A percentile compares a stretch with the other conserved stretches of the same genome.
Conservation (phyloP, 371 early-diverging fungal genomes). For the Mucor lusitanicus region DNA sequence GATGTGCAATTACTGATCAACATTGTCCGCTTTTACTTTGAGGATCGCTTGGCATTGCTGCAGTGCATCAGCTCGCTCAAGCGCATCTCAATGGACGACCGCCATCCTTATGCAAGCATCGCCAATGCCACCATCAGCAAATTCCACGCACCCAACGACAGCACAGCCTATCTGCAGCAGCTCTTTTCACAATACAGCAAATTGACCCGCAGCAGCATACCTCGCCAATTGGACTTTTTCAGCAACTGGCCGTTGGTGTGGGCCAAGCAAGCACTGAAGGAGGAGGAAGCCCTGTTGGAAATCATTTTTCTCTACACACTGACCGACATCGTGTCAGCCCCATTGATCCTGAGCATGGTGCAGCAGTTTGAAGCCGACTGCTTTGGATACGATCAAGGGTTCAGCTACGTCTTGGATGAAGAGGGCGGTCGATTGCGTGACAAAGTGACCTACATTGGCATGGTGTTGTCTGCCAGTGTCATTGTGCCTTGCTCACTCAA, state of each 20-base stretch:
- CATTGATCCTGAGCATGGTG: slow-evolving; percentile 22
- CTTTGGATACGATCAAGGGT: slow-evolving; percentile 37
- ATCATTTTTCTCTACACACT: slow-evolving; percentile 33
- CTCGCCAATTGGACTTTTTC: slow-evolving; percentile 11
- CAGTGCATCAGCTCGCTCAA: slow-evolving; percentile 40
- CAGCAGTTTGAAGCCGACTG: slow-evolving; percentile 45
- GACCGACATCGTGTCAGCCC: slow-evolving; percentile 15
- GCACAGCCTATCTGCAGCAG: slow-evolving; percentile 23
- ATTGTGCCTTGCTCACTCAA: slow-evolving; percentile 9
- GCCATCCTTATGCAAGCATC: slow-evolving; percentile 32
- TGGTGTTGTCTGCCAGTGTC: slow-evolving; percentile 21
- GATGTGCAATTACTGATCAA: slow-evolving; percentile 19
- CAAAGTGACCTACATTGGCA: slow-evolving; percentile 25
- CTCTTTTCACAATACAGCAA: slow-evolving; percentile 32
- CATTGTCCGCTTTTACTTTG: slow-evolving; percentile 32
- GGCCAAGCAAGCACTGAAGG: slow-evolving; percentile 45
- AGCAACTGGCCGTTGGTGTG: slow-evolving; percentile 19
- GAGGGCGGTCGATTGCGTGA: slow-evolving; percentile 29
- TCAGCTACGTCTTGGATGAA: slow-evolving; percentile 32
- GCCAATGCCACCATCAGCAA: slow-evolving; percentile 25
- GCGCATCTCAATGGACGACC: slow-evolving; percentile 27
- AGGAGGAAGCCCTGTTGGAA: slow-evolving; percentile 43
- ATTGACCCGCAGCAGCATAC: slow-evolving; percentile 26
- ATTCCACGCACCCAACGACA: slow-evolving; percentile 12
- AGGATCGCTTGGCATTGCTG: slow-evolving; percentile 42